A percentile compares a stretch with the other conserved stretches of the same genome.
phyloP scores from a whole-genome alignment of 345 rosid species.

The Eucalyptus victrix region DNA sequence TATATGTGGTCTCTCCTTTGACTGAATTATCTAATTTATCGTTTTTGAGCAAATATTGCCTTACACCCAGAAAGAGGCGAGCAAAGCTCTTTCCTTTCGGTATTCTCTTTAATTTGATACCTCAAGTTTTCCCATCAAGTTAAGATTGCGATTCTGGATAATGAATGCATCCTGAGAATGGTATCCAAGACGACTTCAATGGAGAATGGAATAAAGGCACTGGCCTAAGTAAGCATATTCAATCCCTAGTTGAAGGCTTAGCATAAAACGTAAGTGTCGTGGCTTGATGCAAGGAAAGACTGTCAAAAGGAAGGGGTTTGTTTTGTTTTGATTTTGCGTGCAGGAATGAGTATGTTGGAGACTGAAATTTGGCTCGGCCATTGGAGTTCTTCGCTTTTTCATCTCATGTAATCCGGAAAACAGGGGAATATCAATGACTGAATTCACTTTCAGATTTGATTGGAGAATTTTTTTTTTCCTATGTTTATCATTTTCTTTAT shows the following conservation, averaged over 20 bases:
- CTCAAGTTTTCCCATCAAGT: neutral
- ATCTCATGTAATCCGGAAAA: neutral
- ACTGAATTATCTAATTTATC: neutral
- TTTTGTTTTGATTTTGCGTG: neutral
- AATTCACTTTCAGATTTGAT: neutral
- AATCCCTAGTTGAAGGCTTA: neutral
- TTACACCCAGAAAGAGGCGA: neutral
- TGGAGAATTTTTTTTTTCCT: neutral
- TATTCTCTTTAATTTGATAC: neutral
- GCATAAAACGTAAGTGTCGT: neutral
- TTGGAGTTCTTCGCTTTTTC: neutral
- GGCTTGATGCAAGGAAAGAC: neutral
- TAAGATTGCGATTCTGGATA: neutral
- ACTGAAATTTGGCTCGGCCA: neutral
- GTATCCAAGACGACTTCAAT: neutral
- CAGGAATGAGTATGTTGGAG: neutral
- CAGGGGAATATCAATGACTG: neutral
- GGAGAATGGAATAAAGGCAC: slow-evolving; percentile 11
- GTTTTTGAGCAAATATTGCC: neutral
- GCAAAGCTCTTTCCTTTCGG: neutral
- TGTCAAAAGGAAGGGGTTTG: neutral
- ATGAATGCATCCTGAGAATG: neutral
- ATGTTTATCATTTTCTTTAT: neutral
- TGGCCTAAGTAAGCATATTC: slow-evolving; percentile 17
- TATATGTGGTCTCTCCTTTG: neutral